phyloP scores from a whole-genome alignment of 2,329 filamentous ascomycete species.

The Pyrenophora tritici-repentis region DNA sequence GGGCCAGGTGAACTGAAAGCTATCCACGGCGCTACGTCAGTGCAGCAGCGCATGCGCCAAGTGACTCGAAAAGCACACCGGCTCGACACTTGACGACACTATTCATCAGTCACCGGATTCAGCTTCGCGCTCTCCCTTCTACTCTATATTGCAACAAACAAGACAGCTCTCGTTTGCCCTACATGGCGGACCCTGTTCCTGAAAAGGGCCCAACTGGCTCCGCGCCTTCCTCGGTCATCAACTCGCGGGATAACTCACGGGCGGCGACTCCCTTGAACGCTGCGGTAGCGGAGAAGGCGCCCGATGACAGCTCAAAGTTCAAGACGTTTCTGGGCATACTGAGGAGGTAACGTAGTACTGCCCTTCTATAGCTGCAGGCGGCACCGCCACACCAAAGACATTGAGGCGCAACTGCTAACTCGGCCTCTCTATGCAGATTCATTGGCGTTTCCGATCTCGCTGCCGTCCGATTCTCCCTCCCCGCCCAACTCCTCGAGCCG shows the following conservation, averaged over 20 bases:
- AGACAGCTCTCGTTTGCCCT: slow-evolving; percentile 10
- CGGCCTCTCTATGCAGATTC: slow-evolving; percentile 65
- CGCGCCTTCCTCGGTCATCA: slow-evolving; percentile 36
- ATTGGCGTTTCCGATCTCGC: slow-evolving; percentile 96
- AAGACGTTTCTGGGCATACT: slow-evolving; percentile 86
- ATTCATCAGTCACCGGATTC: slow-evolving; percentile 6
- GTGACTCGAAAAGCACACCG: slow-evolving; percentile 19
- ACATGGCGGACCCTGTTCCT: slow-evolving; percentile 42
- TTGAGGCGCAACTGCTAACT: slow-evolving; percentile 15
- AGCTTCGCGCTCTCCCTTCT: background rate
- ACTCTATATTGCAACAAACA: slow-evolving; percentile 1
- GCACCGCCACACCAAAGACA: slow-evolving; percentile 1
- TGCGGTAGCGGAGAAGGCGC: slow-evolving; percentile 57
- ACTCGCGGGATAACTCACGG: slow-evolving; percentile 44
- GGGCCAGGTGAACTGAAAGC: background rate
- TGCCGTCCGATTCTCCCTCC: slow-evolving; percentile 91
- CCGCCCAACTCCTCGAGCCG: slow-evolving; percentile 92
- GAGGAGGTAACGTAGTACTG: slow-evolving; percentile 67
- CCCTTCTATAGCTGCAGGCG: too few species aligned
- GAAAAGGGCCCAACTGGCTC: slow-evolving; percentile 33
- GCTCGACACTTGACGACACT: slow-evolving; percentile 21
- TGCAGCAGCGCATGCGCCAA: slow-evolving; percentile 13
- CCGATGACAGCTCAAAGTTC: slow-evolving; percentile 85
- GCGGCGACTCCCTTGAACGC: slow-evolving; percentile 40
- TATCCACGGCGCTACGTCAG: slow-evolving; percentile 34